Evolutionary conservation across 345 rosid species (phyloP).

Genomic region (Carallia pectinifolia): DNA sequence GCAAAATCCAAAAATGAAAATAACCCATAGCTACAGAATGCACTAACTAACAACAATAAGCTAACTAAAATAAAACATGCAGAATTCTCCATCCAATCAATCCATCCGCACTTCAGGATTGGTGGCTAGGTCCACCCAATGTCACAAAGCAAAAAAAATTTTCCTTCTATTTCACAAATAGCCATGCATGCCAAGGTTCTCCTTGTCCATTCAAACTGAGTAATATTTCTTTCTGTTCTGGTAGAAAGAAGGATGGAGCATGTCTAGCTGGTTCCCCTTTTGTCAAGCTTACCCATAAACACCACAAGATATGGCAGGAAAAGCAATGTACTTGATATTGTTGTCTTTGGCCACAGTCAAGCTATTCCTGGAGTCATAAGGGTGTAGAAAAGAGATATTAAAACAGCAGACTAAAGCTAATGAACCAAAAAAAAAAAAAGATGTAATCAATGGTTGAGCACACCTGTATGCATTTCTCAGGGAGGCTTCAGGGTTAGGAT

Average conservation of each 20-base stretch:
- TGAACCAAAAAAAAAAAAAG: neutral
- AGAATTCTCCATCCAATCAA: neutral
- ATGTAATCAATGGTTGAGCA: neutral
- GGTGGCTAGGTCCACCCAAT: neutral
- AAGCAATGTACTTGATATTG: conserved; percentile 67
- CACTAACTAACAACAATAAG: neutral
- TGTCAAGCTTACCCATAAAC: conserved; percentile 45
- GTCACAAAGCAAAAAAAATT: neutral
- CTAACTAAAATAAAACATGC: no score
- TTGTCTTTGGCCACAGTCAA: conserved; percentile 66
- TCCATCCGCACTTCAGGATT: neutral
- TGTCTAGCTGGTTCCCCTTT: no score
- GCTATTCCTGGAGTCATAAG: conserved; percentile 54
- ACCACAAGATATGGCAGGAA: conserved; percentile 90
- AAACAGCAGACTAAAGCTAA: neutral
- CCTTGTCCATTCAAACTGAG: no score
- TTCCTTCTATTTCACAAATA: neutral
- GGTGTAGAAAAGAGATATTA: conserved; percentile 9
- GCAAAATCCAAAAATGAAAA: neutral
- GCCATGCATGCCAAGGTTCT: neutral
- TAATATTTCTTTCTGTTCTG: no score
- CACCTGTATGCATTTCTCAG: conserved; percentile 66
- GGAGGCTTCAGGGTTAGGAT: conserved; percentile 48
- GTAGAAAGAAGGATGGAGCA: no score
- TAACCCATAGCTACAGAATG: neutral